Base-by-base conservation (phyloP, 352 stramenopile species). In the Phytophthora syringae region DNA sequence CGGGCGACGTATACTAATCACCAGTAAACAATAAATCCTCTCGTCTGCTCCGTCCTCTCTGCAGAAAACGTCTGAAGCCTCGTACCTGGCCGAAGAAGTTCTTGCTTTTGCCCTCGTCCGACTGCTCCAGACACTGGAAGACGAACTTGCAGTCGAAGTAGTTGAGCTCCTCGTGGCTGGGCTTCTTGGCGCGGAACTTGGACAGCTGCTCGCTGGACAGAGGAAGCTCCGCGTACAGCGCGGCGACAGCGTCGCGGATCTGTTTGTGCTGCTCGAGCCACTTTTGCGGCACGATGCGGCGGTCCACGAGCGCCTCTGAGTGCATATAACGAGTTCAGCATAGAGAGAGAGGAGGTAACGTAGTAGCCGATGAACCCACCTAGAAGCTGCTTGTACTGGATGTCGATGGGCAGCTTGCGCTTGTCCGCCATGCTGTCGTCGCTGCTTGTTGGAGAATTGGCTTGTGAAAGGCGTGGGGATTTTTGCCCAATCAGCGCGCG, bases 101-200 rank as follows among this genome's bases (percentile, higher is more conserved):
- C 67, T 80, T 91, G 42, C 60, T 59, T 9, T 60, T 60, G 16
- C 79, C 82, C 22, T 93, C 86, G 39, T 83, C 72, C 48, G 86
- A 89, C 49, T 79, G 73, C 52, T 85, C 67, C 13, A 94, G 82
- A 47, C 70, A 79, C 55, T 76, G 60, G 20, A 91, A 60, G 15
- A 94, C 63, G 22, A 74, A 72, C 60, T 90, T 92, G 74, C 86
- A 94, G 70, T 93, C 84, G 48, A 88, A 94, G 56, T 92, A 94
- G 61, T 79, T 76, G 39, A 92, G 45, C 21, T 89, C 73, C 27
- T 92, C 82, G 60, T 83, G 70, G 16, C 44, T 82, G n/a, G 53
- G 52, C 48, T 81, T 82, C 53, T 83, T 84, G 34, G 64, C 44
- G 30, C 65, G 64, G 53, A 86, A 81, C 61, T 82, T 76, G 51